phyloP scores from a whole-genome alignment of 2,329 filamentous ascomycete species.

The Phyllosticta ampelicida region DNA sequence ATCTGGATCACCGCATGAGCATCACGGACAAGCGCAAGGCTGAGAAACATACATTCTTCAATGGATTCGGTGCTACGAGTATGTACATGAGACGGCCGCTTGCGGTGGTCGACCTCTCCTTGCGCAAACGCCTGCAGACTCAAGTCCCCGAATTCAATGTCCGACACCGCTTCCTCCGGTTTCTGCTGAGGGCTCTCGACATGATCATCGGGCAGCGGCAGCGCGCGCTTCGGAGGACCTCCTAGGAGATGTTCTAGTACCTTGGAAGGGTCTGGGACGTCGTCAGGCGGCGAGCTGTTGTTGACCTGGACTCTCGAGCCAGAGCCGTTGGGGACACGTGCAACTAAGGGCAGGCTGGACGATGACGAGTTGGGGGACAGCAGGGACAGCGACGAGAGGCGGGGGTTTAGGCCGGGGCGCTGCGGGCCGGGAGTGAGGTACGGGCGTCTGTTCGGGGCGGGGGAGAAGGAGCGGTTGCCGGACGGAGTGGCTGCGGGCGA shows the following conservation, averaged over 20 bases:
- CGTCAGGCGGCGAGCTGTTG: slow-evolving; percentile 38
- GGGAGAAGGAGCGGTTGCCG: slow-evolving; percentile 59
- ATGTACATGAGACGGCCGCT: slow-evolving; percentile 29
- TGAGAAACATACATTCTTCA: slow-evolving; percentile 56
- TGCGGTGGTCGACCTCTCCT: slow-evolving; percentile 21
- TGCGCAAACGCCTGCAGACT: slow-evolving; percentile 62
- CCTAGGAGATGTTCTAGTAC: slow-evolving; percentile 54
- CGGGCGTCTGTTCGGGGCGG: slow-evolving; percentile 57
- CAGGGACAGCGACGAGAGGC: slow-evolving; percentile 71
- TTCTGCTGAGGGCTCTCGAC: slow-evolving; percentile 26
- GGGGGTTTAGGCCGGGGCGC: slow-evolving; percentile 56
- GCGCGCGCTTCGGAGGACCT: slow-evolving; percentile 19
- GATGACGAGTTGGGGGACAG: slow-evolving; percentile 64
- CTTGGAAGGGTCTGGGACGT: slow-evolving; percentile 58
- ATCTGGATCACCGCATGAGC: slow-evolving; percentile 36
- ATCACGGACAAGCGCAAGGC: slow-evolving; percentile 18
- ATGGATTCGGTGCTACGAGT: slow-evolving; percentile 49
- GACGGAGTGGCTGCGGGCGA: slow-evolving; percentile 30
- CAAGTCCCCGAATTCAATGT: slow-evolving; percentile 69
- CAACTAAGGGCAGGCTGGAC: slow-evolving; percentile 58
- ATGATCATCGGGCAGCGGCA: background rate
- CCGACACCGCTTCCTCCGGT: slow-evolving; percentile 43
- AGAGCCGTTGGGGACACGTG: slow-evolving; percentile 57
- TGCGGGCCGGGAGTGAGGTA: slow-evolving; percentile 56
- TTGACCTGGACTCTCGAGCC: slow-evolving; percentile 49